A percentile compares a stretch with the other conserved stretches of the same genome.
These are phyloP conservation scores for Clonostachys byssicola DNA, from an alignment of 2,329 filamentous ascomycete species.

Conservation along the genomic window DNA sequence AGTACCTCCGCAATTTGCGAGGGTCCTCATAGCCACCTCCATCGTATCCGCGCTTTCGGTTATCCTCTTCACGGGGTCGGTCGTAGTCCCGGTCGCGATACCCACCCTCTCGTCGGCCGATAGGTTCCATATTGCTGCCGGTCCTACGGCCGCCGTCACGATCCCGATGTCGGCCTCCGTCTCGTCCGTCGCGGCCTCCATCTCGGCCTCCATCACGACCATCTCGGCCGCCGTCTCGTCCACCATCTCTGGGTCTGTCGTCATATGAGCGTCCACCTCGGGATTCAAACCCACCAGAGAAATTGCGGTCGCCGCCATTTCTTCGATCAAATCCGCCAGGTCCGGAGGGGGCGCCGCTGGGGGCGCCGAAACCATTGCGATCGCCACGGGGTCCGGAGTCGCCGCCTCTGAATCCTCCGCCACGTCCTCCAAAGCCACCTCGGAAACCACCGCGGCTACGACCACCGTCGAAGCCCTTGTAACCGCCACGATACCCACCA, in stretches of 20 bases:
- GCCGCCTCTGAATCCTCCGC: conserved; percentile 45
- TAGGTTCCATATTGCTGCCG: conserved; percentile 81
- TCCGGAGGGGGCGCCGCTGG: conserved; percentile 57
- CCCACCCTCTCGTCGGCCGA: conserved; percentile 42
- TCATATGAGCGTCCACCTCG: conserved; percentile 56
- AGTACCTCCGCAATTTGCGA: conserved; percentile 62
- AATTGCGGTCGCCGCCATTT: conserved; percentile 30
- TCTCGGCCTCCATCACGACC: conserved; percentile 26
- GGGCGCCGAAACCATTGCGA: conserved; percentile 46
- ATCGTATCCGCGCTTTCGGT: conserved; percentile 69
- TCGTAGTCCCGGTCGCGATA: conserved; percentile 44
- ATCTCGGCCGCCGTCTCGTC: conserved; percentile 37
- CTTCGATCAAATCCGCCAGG: conserved; percentile 41
- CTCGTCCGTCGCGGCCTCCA: conserved; percentile 38
- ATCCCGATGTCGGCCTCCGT: conserved; percentile 24
- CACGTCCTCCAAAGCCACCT: conserved; percentile 51
- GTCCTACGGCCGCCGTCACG: conserved; percentile 40
- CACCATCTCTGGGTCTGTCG: conserved; percentile 43
- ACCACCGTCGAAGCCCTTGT: conserved; percentile 37
- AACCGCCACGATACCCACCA: conserved; percentile 40
- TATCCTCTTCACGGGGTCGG: conserved; percentile 52
- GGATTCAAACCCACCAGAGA: conserved; percentile 52
- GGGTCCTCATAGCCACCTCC: conserved; percentile 78
- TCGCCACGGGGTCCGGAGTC: conserved; percentile 12
- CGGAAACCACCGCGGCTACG: conserved; percentile 37